These are phyloP conservation scores for Massarina eburnea DNA, from an alignment of 2,329 filamentous ascomycete species.

Conservation along the genomic window DNA sequence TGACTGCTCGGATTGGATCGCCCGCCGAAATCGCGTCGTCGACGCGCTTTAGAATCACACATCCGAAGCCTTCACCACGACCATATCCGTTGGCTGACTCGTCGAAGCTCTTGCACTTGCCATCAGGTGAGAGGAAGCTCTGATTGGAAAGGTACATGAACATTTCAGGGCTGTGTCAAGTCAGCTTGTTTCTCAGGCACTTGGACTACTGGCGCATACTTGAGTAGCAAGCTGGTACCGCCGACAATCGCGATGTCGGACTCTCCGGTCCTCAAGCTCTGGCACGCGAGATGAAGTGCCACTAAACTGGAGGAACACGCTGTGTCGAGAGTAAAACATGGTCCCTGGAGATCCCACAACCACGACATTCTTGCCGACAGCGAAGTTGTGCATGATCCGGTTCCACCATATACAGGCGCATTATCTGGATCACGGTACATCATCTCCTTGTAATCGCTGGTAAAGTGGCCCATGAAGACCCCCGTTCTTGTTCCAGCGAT, in stretches of 20 bases:
- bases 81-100: slow-evolving; percentile 62
- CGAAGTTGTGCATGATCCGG: slow-evolving; percentile 5
- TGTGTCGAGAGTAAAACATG: slow-evolving; percentile 15
- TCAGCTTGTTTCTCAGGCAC: too few species aligned
- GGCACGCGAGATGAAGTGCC: slow-evolving; percentile 11
- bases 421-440: slow-evolving; percentile 23
- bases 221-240: neutral
- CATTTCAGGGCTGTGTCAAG: neutral
- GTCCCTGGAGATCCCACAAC: slow-evolving; percentile 18
- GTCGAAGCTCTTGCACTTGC: slow-evolving; percentile 36
- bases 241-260: neutral
- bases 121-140: neutral
- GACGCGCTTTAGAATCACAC: slow-evolving; percentile 23
- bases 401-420: neutral
- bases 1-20: slow-evolving; percentile 32
- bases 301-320: slow-evolving; percentile 17
- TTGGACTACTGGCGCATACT: too few species aligned
- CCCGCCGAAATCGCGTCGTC: slow-evolving; percentile 18
- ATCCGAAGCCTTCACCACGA: slow-evolving; percentile 59
- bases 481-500: slow-evolving; percentile 5
- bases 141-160: slow-evolving; percentile 6
- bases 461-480: slow-evolving; percentile 5
- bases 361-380: slow-evolving; percentile 11
- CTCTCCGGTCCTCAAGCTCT: slow-evolving; percentile 18
- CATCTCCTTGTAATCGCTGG: slow-evolving; percentile 12